Percentiles rank a stretch among this genome's conserved stretches.
phyloP scores from a whole-genome alignment of 208 protist genomes.

The Trypanosoma scelopori region DNA sequence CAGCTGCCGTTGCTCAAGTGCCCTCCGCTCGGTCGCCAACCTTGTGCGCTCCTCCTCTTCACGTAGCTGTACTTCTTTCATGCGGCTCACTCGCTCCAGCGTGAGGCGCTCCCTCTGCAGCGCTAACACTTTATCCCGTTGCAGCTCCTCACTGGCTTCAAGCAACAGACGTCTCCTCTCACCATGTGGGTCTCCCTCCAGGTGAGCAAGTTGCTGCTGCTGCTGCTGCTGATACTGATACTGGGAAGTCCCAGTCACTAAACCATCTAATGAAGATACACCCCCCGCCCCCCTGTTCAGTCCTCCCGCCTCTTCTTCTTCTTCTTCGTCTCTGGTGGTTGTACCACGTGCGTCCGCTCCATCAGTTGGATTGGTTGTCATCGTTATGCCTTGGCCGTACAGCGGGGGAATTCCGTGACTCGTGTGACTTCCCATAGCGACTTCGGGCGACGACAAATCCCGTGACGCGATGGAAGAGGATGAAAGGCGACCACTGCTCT shows the following conservation, averaged over 20 bases:
- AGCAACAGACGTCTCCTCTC: slow-evolving; percentile 24
- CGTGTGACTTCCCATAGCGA: background rate
- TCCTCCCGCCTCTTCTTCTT: background rate
- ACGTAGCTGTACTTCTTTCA: slow-evolving; percentile 22
- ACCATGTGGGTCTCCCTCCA: slow-evolving; percentile 20
- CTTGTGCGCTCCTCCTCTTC: slow-evolving; percentile 43
- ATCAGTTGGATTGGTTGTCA: background rate
- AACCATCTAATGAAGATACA: background rate
- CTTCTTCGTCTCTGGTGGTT: background rate
- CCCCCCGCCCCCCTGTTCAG: background rate
- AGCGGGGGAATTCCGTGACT: background rate
- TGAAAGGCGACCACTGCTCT: background rate
- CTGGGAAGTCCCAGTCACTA: background rate
- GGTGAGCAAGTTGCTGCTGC: background rate
- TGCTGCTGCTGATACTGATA: background rate
- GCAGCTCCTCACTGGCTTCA: slow-evolving; percentile 27
- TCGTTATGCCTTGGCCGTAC: background rate
- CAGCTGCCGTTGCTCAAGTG: slow-evolving; percentile 32
- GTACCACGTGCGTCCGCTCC: background rate
- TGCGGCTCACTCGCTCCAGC: slow-evolving; percentile 28
- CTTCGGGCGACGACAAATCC: background rate
- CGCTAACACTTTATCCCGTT: slow-evolving; percentile 36
- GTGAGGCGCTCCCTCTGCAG: slow-evolving; percentile 35
- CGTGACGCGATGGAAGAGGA: background rate
- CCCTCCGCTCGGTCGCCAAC: slow-evolving; percentile 27